Evolutionary conservation across 2,329 filamentous ascomycete genomes (phyloP).

Genomic region (Penicillium palitans): DNA sequence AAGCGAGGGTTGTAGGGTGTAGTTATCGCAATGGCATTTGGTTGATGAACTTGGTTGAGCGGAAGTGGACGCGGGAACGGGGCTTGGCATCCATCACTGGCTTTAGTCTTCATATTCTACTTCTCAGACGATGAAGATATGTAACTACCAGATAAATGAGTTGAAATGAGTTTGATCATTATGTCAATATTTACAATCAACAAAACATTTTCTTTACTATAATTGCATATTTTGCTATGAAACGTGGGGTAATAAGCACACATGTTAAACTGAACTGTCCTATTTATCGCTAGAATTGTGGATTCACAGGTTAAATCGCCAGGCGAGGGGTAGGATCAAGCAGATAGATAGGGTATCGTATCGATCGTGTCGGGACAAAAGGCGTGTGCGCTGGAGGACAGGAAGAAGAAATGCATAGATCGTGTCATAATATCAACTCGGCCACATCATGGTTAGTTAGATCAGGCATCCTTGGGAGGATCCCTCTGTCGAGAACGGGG

Average conservation of each 20-base stretch:
- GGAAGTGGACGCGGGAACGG: constrained; percentile 20
- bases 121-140: background rate
- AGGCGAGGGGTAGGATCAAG: constrained; percentile 21
- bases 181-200: background rate
- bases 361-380: constrained; percentile 29
- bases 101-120: background rate
- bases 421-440: constrained; percentile 29
- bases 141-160: background rate
- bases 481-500: constrained; percentile 35
- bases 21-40: constrained; percentile 2
- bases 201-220: background rate
- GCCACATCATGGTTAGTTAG: constrained; percentile 21
- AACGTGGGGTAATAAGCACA: constrained; percentile 5
- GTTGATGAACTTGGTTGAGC: constrained; percentile 16
- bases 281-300: constrained; percentile 15
- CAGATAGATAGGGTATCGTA: constrained; percentile 29
- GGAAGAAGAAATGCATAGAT: constrained; percentile 28
- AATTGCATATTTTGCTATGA: constrained; percentile 1
- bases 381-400: constrained; percentile 25
- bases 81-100: constrained; percentile 23
- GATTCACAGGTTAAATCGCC: constrained; percentile 15
- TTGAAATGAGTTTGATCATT: background rate
- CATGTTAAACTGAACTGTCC: constrained; percentile 17
- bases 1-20: background rate
- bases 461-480: constrained; percentile 28